Base-by-base conservation (phyloP, 139 green algal species). In the Mesotaenium endlicherianum region DNA sequence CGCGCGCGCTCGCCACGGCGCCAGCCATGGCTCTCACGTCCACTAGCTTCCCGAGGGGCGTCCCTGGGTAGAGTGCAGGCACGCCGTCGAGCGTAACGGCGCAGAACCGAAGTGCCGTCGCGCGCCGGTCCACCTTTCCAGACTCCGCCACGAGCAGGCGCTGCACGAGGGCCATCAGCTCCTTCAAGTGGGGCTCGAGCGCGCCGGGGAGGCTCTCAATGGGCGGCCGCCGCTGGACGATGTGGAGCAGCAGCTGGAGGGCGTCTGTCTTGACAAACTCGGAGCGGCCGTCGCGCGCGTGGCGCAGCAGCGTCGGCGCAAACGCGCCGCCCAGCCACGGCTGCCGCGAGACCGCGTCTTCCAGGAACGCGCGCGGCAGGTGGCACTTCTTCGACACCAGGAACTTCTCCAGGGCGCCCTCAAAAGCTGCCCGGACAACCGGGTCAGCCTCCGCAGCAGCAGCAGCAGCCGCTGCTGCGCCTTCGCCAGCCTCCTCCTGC, bases 181-280 rank as follows among this genome's bases (percentile, higher is more conserved):
- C 3, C 30, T n/a, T 26, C 6, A 77, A 39, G 42, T 58, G 30
- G n/a, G 53, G 30, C 53, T 8, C 26, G 3, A 72, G 30, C 31
- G n/a, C 75, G 36, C 57, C n/a, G 34, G 31, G 26, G 4, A 77
- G 31, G 4, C 69, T 30, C 4, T 26, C n/a, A 31, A 47, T 3
- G 5, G 36, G 3, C 3, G 31, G 31, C 17, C 38, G 31, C 44
- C 69, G 69, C 34, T 47, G 69, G 30, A 77, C 34, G n/a, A 82
- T 17, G 34, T 3, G 26, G 30, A 77, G 75, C 17, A 82, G 49
- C 30, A 82, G 31, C 49, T 77, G 26, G 4, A 68, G 34, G 42
- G 75, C 75, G 4, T 72, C 57, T 8, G 4, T 34, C 31, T 5
- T 3, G 42, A 72, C 6, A 6, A 82, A 82, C 57, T 82, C 75